Conservation (phyloP, 2,329 filamentous ascomycete genomes). For the Cercospora beticola region DNA sequence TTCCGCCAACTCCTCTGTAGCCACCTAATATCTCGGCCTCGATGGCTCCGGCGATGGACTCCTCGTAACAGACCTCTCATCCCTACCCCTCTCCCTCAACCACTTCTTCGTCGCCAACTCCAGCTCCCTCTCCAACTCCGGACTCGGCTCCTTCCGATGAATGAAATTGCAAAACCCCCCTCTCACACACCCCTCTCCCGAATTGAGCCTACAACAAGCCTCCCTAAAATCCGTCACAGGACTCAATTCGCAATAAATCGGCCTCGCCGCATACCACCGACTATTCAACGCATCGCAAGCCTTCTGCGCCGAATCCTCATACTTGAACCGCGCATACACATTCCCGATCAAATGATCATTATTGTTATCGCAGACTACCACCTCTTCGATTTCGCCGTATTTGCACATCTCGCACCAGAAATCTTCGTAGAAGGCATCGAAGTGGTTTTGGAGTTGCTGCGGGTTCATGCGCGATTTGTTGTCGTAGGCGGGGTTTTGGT, state of each 20-base stretch:
- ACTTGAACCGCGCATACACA: conserved; percentile 99
- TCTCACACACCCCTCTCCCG: conserved; percentile 89
- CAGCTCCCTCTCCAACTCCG: conserved; percentile 85
- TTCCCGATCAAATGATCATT: conserved; percentile 99
- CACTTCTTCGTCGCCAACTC: conserved; percentile 93
- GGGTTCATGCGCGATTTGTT: conserved; percentile 79
- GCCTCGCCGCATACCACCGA: conserved; percentile 94
- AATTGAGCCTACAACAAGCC: conserved; percentile 92
- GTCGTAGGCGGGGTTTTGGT: conserved; percentile 98
- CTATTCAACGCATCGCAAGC: conserved; percentile 93
- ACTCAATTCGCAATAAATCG: conserved; percentile 96
- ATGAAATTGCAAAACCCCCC: conserved; percentile 99
- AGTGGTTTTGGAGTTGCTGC: conserved; percentile 96
- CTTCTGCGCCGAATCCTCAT: conserved; percentile 91
- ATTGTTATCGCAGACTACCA: conserved; percentile 99
- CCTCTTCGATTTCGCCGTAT: conserved; percentile 94
- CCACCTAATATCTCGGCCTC: conserved; percentile 56
- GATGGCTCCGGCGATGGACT: conserved; percentile 85
- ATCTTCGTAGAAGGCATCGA: conserved; percentile 99
- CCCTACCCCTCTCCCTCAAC: conserved; percentile 79
- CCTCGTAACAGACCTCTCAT: conserved; percentile 76
- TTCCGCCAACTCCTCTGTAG: not conserved
- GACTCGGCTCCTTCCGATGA: conserved; percentile 88
- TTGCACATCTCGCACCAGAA: conserved; percentile 99
- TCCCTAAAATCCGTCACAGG: conserved; percentile 98